Conservation (phyloP, 129 eudicot species). For the Flaveria sonorensis region DNA sequence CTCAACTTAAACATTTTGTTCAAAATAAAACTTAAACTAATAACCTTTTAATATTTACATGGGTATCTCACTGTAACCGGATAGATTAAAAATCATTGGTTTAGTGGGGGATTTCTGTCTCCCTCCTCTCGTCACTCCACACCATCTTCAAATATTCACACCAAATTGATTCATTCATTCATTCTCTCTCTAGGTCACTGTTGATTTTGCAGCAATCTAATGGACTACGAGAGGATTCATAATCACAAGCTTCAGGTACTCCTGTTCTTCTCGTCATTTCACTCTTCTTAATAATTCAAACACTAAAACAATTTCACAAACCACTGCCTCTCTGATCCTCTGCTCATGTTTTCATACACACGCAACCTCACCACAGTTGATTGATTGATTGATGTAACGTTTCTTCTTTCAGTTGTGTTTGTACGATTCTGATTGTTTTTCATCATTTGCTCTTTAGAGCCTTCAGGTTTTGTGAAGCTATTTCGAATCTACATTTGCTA, state of each 20-base stretch:
- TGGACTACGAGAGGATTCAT: constrained; percentile 97
- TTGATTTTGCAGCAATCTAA: constrained; percentile 40
- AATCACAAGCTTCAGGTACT: constrained; percentile 79
- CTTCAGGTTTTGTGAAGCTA: background rate
- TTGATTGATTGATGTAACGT: constrained; percentile 14
- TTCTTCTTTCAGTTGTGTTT: background rate
- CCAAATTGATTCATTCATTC: background rate
- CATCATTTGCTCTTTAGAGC: background rate
- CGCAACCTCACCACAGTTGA: constrained; percentile 3
- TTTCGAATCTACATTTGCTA: background rate
- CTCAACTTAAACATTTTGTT: no score
- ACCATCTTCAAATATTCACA: background rate
- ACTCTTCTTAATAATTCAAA: background rate
- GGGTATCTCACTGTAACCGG: no score
- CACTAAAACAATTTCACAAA: constrained; percentile 15
- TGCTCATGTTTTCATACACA: background rate
- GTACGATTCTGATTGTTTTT: background rate
- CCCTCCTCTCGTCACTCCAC: background rate
- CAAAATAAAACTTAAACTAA: no score
- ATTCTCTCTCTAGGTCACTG: constrained; percentile 30
- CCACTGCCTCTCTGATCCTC: constrained; percentile 1
- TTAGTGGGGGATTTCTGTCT: no score
- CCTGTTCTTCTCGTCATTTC: background rate
- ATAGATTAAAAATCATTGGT: no score
- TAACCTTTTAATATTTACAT: no score